Evolutionary conservation across 768 basidiomycete genomes (phyloP).

Genomic region (Nidula microcarpa): DNA sequence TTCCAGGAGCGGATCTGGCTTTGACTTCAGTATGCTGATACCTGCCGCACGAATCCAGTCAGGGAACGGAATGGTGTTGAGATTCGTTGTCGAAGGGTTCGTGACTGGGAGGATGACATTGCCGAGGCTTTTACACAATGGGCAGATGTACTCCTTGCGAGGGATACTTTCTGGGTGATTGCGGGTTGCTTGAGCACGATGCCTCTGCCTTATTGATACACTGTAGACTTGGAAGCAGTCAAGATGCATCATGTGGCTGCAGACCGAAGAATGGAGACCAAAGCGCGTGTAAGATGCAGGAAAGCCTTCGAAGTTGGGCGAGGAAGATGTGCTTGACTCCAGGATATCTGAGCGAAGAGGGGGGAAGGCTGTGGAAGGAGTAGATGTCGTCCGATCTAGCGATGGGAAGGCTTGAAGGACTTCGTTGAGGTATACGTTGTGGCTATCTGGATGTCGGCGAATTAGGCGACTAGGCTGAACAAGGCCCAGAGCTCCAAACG

Average conservation of each 20-base stretch:
- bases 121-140: conserved; percentile 93
- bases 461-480: conserved; percentile 86
- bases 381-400: conserved; percentile 51
- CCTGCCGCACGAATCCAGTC: conserved; percentile 91
- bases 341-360: conserved; percentile 47
- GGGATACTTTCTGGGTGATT: conserved; percentile 95
- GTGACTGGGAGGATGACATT: conserved; percentile 90
- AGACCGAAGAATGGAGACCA: conserved; percentile 83
- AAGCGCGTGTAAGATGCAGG: conserved; percentile 72
- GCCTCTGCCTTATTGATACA: conserved; percentile 80
- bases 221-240: conserved; percentile 92
- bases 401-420: conserved; percentile 58
- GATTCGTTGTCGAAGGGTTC: conserved; percentile 40
- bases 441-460: conserved; percentile 70
- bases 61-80: conserved; percentile 64
- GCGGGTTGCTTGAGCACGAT: conserved; percentile 82
- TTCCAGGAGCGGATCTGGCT: conserved; percentile 70
- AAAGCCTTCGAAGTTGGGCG: conserved; percentile 70
- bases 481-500: conserved; percentile 85
- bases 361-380: conserved; percentile 35
- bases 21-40: conserved; percentile 83
- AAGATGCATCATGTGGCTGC: conserved; percentile 96
- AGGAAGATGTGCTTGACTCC: conserved; percentile 36
- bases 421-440: conserved; percentile 67
- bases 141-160: conserved; percentile 93